Base-by-base conservation (phyloP, 805 yeast genomes). In the Naumovozyma baii region DNA sequence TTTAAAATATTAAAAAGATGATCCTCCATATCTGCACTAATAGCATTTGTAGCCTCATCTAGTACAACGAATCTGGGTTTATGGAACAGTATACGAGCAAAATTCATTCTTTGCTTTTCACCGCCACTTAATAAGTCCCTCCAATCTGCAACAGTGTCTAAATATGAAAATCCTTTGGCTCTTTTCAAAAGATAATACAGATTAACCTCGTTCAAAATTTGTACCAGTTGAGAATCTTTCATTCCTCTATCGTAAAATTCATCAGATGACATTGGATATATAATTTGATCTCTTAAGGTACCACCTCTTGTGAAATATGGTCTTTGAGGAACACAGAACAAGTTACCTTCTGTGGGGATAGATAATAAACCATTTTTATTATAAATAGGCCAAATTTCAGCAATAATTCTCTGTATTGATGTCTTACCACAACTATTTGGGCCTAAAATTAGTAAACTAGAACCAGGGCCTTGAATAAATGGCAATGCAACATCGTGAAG, bases 11-110 rank as follows among this genome's bases (percentile, higher is more conserved):
- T 94, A 62, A 86, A 87, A 38, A 87, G 67, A 42, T 78, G 75
- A 47, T 88, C 96, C 59, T 87, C 96, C 60, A 83, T 84, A 60
- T 87, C 96, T 34, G 80, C 80, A 38, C 86, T 76, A 10, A 87
- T 87, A 1, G 96, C 96, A 56, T 86, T 84, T 3, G 96, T 87
- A n/a, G 94, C 83, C 62, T 87, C 96, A 62, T 87, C 96, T 45
- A 87, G 70, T 2, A 87, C 76, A 3, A 87, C 86, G 59, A 84
- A 84, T 56, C 74, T 72, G 36, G 95, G 95, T 39, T 74, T 73
- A 56, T 82, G 84, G 64, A 80, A 85, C 49, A 87, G 64, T 2
- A 87, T 74, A 50, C 96, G 71, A 0, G 96, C 95, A 66, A 87
- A 83, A 59, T 85, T 77, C 59, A 87, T 73, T 55, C 95, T 76